A percentile compares a stretch with the other conserved stretches of the same genome.
These are phyloP conservation scores for Syzygium oleosum DNA, from an alignment of 345 rosid species.

Conservation along the genomic window DNA sequence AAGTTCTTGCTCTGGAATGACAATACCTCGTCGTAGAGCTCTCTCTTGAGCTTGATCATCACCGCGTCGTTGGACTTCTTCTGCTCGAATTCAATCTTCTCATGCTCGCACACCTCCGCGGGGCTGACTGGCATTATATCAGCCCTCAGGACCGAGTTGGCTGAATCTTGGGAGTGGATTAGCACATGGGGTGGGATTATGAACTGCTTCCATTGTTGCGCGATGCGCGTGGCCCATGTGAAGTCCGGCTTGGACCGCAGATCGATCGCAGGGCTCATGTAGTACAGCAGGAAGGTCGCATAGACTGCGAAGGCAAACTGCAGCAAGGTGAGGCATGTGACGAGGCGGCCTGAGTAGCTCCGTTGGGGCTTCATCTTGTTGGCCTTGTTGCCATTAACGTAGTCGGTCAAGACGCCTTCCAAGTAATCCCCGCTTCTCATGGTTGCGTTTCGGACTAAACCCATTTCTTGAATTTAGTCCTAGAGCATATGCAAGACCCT, in stretches of 20 bases:
- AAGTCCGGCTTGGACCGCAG: constrained; percentile 76
- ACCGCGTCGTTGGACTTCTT: constrained; percentile 69
- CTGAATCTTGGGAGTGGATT: constrained; percentile 49
- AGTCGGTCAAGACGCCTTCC: constrained; percentile 68
- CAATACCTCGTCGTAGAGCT: constrained; percentile 53
- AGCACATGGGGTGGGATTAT: constrained; percentile 63
- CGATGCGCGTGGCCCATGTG: constrained; percentile 79
- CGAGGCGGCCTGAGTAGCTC: constrained; percentile 43
- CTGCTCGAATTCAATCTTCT: constrained; percentile 83
- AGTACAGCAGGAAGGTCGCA: constrained; percentile 85
- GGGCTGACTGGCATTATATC: constrained; percentile 30
- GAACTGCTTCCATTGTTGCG: constrained; percentile 60
- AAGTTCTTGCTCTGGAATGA: constrained; percentile 47
- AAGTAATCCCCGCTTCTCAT: constrained; percentile 59
- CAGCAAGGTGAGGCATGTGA: constrained; percentile 63
- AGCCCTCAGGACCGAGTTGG: constrained; percentile 15
- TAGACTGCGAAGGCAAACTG: constrained; percentile 84
- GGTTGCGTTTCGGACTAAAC: constrained; percentile 42
- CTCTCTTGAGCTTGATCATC: constrained; percentile 79
- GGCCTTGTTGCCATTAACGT: constrained; percentile 13
- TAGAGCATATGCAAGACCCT: constrained; percentile 11
- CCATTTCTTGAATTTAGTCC: constrained; percentile 34
- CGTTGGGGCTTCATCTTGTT: constrained; percentile 24
- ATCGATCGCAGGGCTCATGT: constrained; percentile 79
- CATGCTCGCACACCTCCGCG: constrained; percentile 66